These are phyloP conservation scores for Calocybe indica DNA, from an alignment of 768 basidiomycete species.

Conservation along the genomic window DNA sequence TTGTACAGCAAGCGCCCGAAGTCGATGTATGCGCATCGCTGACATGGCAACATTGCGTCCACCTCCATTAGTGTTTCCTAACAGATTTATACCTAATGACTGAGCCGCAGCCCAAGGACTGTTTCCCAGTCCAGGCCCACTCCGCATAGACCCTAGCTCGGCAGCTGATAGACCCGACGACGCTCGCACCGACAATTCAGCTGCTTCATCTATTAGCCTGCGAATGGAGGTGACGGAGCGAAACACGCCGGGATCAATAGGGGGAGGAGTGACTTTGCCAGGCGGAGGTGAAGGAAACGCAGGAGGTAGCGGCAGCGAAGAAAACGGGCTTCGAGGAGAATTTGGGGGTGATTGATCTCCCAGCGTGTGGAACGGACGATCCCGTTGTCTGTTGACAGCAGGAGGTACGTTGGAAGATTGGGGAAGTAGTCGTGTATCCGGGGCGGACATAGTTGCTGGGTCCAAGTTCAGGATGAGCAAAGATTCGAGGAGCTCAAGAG, in stretches of 20 bases:
- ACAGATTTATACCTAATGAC: slow-evolving; percentile 54
- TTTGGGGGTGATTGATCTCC: slow-evolving; percentile 40
- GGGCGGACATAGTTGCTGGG: slow-evolving; percentile 51
- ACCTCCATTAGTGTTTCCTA: slow-evolving; percentile 40
- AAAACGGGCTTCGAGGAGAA: slow-evolving; percentile 30
- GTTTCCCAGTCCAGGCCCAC: slow-evolving; percentile 31
- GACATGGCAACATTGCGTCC: slow-evolving; percentile 82
- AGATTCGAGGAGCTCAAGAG: slow-evolving; percentile 79
- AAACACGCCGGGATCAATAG: slow-evolving; percentile 87
- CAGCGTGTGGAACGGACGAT: slow-evolving; percentile 39
- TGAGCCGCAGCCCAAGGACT: slow-evolving; percentile 61
- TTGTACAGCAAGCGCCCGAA: slow-evolving; percentile 79
- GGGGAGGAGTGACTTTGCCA: slow-evolving; percentile 72
- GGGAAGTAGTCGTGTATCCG: slow-evolving; percentile 35
- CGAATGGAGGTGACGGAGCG: slow-evolving; percentile 70
- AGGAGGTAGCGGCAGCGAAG: slow-evolving; percentile 34
- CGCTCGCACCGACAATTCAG: slow-evolving; percentile 83
- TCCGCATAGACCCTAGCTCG: slow-evolving; percentile 63
- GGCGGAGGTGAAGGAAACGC: slow-evolving; percentile 50
- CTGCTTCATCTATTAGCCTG: slow-evolving; percentile 81
- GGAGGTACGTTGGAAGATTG: slow-evolving; percentile 20
- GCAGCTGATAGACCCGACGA: slow-evolving; percentile 77
- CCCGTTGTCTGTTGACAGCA: slow-evolving; percentile 30
- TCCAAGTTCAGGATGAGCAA: slow-evolving; percentile 74
- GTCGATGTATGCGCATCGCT: slow-evolving; percentile 73